Percentiles rank a stretch among this genome's conserved stretches.
These are phyloP conservation scores for Vishniacozyma victoriae DNA, from an alignment of 768 basidiomycete species.

Conservation along the genomic window DNA sequence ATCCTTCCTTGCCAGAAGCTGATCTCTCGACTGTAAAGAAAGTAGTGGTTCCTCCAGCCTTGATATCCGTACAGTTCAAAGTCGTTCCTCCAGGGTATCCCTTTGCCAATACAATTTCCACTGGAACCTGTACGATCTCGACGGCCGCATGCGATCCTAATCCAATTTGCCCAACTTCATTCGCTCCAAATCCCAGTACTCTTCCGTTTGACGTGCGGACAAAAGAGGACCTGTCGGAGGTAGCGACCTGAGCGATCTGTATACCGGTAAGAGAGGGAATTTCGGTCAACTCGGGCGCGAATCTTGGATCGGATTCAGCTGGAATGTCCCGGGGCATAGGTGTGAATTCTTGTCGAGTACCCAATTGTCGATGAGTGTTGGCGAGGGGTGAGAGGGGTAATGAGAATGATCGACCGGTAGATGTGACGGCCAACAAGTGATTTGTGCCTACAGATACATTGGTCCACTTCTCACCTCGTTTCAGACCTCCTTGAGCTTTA, in stretches of 20 bases:
- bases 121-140: conserved; percentile 70
- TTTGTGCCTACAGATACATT: conserved; percentile 65
- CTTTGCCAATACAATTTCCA: conserved; percentile 72
- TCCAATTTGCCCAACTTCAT: conserved; percentile 81
- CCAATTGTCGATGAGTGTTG: conserved; percentile 78
- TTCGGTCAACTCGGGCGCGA: conserved; percentile 66
- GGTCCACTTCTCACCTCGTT: conserved; percentile 66
- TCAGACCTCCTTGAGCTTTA: conserved; percentile 55
- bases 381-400: conserved; percentile 69
- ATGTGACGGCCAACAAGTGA: conserved; percentile 51
- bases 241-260: conserved; percentile 61
- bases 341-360: conserved; percentile 59
- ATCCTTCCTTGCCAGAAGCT: conserved; percentile 39
- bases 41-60: conserved; percentile 58
- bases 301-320: conserved; percentile 54
- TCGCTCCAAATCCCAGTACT: conserved; percentile 84
- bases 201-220: conserved; percentile 62
- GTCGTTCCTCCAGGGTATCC: conserved; percentile 53
- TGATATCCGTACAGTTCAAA: conserved; percentile 61
- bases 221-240: conserved; percentile 69
- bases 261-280: conserved; percentile 66
- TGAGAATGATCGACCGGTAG: conserved; percentile 65
- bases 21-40: conserved; percentile 67
- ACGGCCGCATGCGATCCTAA: conserved; percentile 61
- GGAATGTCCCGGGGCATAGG: conserved; percentile 47